phyloP scores from a whole-genome alignment of 2,329 filamentous ascomycete species.

The Claviceps sp. region DNA sequence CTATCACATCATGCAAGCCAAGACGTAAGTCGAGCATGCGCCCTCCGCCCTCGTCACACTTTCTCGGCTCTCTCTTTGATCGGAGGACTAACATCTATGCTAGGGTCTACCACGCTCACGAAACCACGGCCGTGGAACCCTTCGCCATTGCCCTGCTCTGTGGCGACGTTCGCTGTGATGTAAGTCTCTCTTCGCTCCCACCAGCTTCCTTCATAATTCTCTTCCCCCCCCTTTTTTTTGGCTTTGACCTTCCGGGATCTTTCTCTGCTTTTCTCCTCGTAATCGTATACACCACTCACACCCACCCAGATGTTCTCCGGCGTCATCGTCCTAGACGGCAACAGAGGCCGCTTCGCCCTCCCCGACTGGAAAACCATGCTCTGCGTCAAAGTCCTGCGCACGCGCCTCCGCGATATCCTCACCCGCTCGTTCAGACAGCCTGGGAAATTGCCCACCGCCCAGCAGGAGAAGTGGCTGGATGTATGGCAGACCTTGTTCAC shows the following conservation, averaged over 20 bases:
- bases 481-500: slow-evolving; percentile 60
- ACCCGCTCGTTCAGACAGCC: slow-evolving; percentile 56
- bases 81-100: slow-evolving; percentile 11
- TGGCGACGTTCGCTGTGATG: slow-evolving; percentile 78
- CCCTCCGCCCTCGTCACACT: neutral
- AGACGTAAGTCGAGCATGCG: slow-evolving; percentile 35
- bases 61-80: neutral
- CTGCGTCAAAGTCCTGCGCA: slow-evolving; percentile 70
- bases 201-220: neutral
- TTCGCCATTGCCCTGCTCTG: slow-evolving; percentile 75
- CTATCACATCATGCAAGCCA: slow-evolving; percentile 94
- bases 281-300: neutral
- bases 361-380: slow-evolving; percentile 84
- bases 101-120: slow-evolving; percentile 77
- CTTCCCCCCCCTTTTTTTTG: neutral
- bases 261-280: neutral
- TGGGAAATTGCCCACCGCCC: slow-evolving; percentile 46
- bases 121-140: slow-evolving; percentile 68
- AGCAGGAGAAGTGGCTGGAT: slow-evolving; percentile 62
- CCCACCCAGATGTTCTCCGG: slow-evolving; percentile 62
- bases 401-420: slow-evolving; percentile 62
- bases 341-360: slow-evolving; percentile 70
- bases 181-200: slow-evolving; percentile 23
- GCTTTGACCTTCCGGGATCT: neutral
- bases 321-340: slow-evolving; percentile 75